phyloP scores from a whole-genome alignment of 768 basidiomycete species.

The Hirschioporus abietinus region DNA sequence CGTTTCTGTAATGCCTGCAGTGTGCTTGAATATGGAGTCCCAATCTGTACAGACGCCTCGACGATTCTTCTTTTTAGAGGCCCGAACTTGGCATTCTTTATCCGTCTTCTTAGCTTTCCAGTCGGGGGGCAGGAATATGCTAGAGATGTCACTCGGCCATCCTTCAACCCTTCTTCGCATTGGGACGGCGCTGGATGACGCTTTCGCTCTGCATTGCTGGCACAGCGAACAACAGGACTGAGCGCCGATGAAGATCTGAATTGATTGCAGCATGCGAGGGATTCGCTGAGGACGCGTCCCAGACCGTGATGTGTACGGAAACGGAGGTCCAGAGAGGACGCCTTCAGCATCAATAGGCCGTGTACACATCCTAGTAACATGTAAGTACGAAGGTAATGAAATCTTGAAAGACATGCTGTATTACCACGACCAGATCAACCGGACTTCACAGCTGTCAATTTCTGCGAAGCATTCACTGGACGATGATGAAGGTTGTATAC shows the following conservation, averaged over 20 bases:
- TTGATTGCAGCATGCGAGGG: constrained; percentile 25
- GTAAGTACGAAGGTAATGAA: neutral
- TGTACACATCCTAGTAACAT: constrained; percentile 60
- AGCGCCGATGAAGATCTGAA: constrained; percentile 10
- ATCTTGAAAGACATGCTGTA: neutral
- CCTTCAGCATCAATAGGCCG: constrained; percentile 76
- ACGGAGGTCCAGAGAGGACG: constrained; percentile 70
- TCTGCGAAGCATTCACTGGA: neutral
- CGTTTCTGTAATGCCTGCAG: neutral
- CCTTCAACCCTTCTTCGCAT: constrained; percentile 32
- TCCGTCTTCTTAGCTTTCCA: neutral
- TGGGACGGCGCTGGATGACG: constrained; percentile 16
- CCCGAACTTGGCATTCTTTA: neutral
- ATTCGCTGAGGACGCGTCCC: constrained; percentile 28
- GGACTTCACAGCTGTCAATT: neutral
- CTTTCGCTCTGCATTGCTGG: neutral
- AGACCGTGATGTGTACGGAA: constrained; percentile 27
- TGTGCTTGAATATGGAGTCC: neutral
- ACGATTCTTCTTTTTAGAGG: neutral
- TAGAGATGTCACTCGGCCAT: neutral
- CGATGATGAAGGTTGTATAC: neutral
- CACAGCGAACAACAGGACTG: constrained; percentile 12
- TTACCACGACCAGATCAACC: neutral
- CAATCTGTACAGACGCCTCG: neutral
- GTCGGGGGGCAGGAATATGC: neutral